Conservation (phyloP, 2,329 filamentous ascomycete genomes). For the Westerdykella ornata region DNA sequence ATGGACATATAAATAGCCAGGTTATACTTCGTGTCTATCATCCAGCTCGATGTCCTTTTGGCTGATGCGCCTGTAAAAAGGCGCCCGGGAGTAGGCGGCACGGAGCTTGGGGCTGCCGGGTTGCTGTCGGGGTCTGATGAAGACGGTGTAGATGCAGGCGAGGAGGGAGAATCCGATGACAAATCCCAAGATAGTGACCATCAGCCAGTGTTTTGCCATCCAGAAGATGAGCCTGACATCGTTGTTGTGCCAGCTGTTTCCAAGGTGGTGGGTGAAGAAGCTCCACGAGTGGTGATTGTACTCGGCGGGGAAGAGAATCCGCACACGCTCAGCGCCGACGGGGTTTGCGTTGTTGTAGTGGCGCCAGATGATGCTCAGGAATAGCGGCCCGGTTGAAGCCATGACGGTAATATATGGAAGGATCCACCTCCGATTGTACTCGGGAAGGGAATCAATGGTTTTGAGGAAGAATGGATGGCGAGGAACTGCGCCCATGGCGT, state of each 20-base stretch:
- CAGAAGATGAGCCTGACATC: slow-evolving; percentile 61
- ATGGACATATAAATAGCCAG: neutral
- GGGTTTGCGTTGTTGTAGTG: slow-evolving; percentile 57
- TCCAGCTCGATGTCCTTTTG: slow-evolving; percentile 32
- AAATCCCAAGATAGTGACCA: slow-evolving; percentile 52
- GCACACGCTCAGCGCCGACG: slow-evolving; percentile 49
- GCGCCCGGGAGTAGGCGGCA: slow-evolving; percentile 22
- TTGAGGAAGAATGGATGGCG: slow-evolving; percentile 68
- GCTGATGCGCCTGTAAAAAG: slow-evolving; percentile 34
- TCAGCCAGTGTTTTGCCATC: slow-evolving; percentile 52
- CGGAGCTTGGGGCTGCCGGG: slow-evolving; percentile 12
- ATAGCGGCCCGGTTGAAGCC: slow-evolving; percentile 70
- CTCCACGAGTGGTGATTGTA: slow-evolving; percentile 64
- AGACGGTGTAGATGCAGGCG: slow-evolving; percentile 47
- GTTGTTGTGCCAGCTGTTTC: slow-evolving; percentile 59
- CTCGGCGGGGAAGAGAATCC: slow-evolving; percentile 63
- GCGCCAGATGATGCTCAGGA: slow-evolving; percentile 68
- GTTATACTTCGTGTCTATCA: slow-evolving; percentile 33
- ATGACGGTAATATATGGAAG: slow-evolving; percentile 72
- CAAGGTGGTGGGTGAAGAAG: slow-evolving; percentile 62
- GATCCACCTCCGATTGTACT: slow-evolving; percentile 63
- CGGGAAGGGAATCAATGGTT: slow-evolving; percentile 60
- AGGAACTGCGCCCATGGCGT: slow-evolving; percentile 67
- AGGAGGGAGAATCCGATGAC: slow-evolving; percentile 47
- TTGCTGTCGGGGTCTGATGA: slow-evolving; percentile 37